Evolutionary conservation across 1,139 yeast species (phyloP).

Genomic region (Yamadazyma dushanensis): DNA sequence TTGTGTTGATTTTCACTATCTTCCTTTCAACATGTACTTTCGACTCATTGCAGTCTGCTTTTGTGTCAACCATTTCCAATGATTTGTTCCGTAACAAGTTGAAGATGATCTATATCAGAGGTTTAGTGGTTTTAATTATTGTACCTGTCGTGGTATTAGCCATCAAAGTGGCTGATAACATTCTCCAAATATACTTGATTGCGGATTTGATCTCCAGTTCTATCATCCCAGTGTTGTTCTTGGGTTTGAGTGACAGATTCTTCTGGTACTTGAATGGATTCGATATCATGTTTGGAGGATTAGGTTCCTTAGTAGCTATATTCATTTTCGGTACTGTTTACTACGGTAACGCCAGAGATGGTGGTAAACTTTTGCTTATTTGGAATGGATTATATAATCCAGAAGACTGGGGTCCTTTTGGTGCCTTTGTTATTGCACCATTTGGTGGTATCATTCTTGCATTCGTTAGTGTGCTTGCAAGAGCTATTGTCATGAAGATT

Average conservation of each 20-base stretch:
- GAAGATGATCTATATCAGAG: constrained; percentile 64
- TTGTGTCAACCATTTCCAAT: constrained; percentile 85
- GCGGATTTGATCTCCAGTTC: constrained; percentile 89
- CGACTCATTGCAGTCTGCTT: constrained; percentile 86
- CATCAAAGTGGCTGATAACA: constrained; percentile 73
- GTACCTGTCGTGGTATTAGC: constrained; percentile 87
- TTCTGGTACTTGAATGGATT: constrained; percentile 75
- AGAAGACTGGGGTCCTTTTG: constrained; percentile 92
- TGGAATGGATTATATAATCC: constrained; percentile 77
- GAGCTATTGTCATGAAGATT: constrained; percentile 43
- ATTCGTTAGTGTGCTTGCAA: constrained; percentile 47
- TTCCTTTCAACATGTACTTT: constrained; percentile 83
- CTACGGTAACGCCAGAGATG: constrained; percentile 68
- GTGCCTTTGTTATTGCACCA: constrained; percentile 92
- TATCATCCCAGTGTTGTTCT: constrained; percentile 79
- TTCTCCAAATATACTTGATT: constrained; percentile 82
- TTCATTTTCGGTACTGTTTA: constrained; percentile 83
- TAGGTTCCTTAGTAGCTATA: constrained; percentile 78
- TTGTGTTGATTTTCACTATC: constrained; percentile 72
- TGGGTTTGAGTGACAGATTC: constrained; percentile 65
- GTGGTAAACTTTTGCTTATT: constrained; percentile 69
- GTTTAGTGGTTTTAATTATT: constrained; percentile 72
- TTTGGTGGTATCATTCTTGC: constrained; percentile 72
- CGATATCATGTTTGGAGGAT: constrained; percentile 81
- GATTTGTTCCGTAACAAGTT: constrained; percentile 84